These are phyloP conservation scores for Tephrocybe sp. DNA, from an alignment of 768 basidiomycete species.

Conservation along the genomic window DNA sequence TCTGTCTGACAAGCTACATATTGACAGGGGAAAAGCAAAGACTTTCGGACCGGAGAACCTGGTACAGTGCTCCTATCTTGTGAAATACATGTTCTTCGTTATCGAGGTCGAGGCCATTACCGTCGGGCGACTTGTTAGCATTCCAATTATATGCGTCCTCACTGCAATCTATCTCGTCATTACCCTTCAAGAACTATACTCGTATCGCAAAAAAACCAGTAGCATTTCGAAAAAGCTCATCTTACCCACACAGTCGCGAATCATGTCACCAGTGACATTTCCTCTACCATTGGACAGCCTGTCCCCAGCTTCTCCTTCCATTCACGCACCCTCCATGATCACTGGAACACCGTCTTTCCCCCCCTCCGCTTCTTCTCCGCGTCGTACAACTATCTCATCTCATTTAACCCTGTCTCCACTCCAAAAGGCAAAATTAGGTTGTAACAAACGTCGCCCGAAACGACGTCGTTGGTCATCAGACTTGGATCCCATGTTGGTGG, in stretches of 20 bases:
- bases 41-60: conserved; percentile 22
- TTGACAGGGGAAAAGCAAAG: conserved; percentile 25
- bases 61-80: conserved; percentile 24
- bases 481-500: conserved; percentile 39
- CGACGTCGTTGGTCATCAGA: conserved; percentile 31
- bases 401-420: not conserved
- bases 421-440: not conserved
- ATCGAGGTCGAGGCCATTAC: conserved; percentile 27
- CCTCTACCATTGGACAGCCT: not conserved
- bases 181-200: conserved; percentile 32
- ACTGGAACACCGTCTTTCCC: not conserved
- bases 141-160: conserved; percentile 29
- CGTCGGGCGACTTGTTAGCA: conserved; percentile 27
- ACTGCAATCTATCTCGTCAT: conserved; percentile 26
- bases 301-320: not conserved
- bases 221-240: not conserved
- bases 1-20: not conserved
- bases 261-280: not conserved
- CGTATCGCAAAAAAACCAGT: conserved; percentile 21
- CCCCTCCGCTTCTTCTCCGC: not conserved
- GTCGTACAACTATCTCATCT: not conserved
- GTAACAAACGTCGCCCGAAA: conserved; percentile 24
- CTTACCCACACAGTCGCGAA: not conserved
- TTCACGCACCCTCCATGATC: not conserved
- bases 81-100: conserved; percentile 35